Conservation (phyloP, 179 eudicot genomes). For the Sideroxylon spinosum region DNA sequence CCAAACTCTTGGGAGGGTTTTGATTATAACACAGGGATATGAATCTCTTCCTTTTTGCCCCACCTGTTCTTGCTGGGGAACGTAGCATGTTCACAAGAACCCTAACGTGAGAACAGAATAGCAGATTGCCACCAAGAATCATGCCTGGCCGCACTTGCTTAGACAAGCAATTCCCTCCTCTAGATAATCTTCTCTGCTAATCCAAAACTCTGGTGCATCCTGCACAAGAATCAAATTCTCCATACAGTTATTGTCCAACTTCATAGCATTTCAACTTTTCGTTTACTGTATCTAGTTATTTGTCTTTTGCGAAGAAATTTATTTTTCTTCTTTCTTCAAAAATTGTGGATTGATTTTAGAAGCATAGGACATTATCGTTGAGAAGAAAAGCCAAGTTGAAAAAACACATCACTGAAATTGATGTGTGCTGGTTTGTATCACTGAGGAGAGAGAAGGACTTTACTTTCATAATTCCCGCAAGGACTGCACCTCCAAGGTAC, state of each 20-base stretch:
- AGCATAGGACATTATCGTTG: neutral
- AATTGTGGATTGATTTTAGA: neutral
- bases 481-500: conserved; percentile 99
- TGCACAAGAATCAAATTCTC: conserved; percentile 32
- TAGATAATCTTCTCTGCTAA: conserved; percentile 79
- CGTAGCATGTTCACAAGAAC: neutral
- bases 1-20: conserved; percentile 8
- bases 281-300: neutral
- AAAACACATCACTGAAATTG: neutral
- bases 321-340: neutral
- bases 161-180: conserved; percentile 90
- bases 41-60: neutral
- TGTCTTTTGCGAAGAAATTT: neutral
- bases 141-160: conserved; percentile 81
- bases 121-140: conserved; percentile 15
- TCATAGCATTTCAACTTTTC: neutral
- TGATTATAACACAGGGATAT: neutral
- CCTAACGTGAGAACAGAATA: neutral
- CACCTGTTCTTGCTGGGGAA: conserved; percentile 1
- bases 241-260: neutral
- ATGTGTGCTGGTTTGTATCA: neutral
- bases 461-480: conserved; percentile 99
- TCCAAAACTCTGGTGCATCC: conserved; percentile 99
- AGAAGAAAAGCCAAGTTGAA: neutral
- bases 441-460: neutral